Evolutionary conservation across 2,329 filamentous ascomycete genomes (phyloP), one percentile per base, ranked within the genome.

Genomic region (Nigrospora sphaerica): DNA sequence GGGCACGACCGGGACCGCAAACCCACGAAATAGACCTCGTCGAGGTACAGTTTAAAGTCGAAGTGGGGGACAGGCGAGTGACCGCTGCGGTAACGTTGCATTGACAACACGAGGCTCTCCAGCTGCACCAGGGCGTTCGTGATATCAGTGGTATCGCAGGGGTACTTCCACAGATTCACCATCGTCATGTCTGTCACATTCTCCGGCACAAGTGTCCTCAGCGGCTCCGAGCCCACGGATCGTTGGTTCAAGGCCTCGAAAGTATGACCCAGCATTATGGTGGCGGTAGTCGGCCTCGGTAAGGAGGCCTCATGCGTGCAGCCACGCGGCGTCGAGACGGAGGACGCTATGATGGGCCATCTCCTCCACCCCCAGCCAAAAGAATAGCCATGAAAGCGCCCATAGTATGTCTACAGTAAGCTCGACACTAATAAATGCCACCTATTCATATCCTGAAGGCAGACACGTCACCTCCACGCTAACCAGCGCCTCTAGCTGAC

Each of bases 251-350:
- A 61, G 4, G 70, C 72, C 49, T 73, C 72, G 47, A 78, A 61
- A 4, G 70, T 74, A 46, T 75, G 77, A 44, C 73, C 74, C 14
- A 78, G 60, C n/a, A 78, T 68, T 52, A 73, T 67, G 11, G 73
- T 54, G 49, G 35, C 65, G 63, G 53, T 72, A 78, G 39, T 78
- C 73, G 5, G 59, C 54, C 52, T 75, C 73, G 38, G 72, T 76
- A 78, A 78, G 10, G 73, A 71, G 14, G 49, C 49, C 28, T 72
- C 65, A 52, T 66, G 68, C 67, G 78, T 70, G 58, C 71, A 74
- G 28, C 61, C 63, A 35, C 67, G 68, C 44, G 77, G 59, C 12
- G 61, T 66, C 28, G 65, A 59, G 45, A 74, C 66, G 51, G 75
- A 72, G 12, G 65, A 55, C 18, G 59, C 57, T 71, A 77, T 72